phyloP scores from a whole-genome alignment of 371 early-diverging fungal genomes.

The Mortierella sp. region DNA sequence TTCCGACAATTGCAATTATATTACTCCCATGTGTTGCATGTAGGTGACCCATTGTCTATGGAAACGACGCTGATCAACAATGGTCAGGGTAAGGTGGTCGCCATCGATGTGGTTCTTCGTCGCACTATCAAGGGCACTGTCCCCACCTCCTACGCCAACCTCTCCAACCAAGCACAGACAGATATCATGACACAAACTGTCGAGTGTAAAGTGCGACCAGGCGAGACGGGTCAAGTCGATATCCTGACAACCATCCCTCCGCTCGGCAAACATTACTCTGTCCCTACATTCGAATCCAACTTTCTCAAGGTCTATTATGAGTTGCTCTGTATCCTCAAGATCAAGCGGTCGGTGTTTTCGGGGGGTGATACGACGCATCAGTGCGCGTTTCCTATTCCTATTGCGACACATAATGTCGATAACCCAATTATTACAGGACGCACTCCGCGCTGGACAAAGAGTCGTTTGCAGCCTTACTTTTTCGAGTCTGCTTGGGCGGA shows the following conservation, averaged over 20 bases:
- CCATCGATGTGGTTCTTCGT: slow-evolving; percentile 46
- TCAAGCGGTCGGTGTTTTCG: slow-evolving; percentile 53
- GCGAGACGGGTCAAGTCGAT: slow-evolving; percentile 51
- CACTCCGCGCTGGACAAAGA: slow-evolving; percentile 57
- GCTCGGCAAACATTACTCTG: slow-evolving; percentile 25
- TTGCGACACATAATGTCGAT: slow-evolving; percentile 56
- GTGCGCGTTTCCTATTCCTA: slow-evolving; percentile 45
- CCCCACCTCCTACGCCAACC: slow-evolving; percentile 47
- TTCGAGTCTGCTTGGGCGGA: slow-evolving; percentile 41
- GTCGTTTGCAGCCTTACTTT: slow-evolving; percentile 56
- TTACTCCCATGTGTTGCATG: background rate
- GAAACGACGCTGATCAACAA: slow-evolving; percentile 46
- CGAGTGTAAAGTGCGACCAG: slow-evolving; percentile 51
- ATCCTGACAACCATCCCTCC: slow-evolving; percentile 55
- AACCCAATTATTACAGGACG: slow-evolving; percentile 53
- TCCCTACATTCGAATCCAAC: slow-evolving; percentile 58
- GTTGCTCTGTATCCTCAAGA: slow-evolving; percentile 35
- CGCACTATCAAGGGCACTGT: slow-evolving; percentile 44
- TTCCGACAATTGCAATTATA: background rate
- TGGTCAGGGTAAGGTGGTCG: slow-evolving; percentile 39
- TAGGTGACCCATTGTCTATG: slow-evolving; percentile 57
- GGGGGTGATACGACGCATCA: slow-evolving; percentile 52
- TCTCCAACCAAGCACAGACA: slow-evolving; percentile 36
- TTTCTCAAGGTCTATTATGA: slow-evolving; percentile 57
- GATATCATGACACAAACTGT: slow-evolving; percentile 52